Evolutionary conservation across 768 basidiomycete genomes (phyloP).

Genomic region (Asterophora lycoperdoides): DNA sequence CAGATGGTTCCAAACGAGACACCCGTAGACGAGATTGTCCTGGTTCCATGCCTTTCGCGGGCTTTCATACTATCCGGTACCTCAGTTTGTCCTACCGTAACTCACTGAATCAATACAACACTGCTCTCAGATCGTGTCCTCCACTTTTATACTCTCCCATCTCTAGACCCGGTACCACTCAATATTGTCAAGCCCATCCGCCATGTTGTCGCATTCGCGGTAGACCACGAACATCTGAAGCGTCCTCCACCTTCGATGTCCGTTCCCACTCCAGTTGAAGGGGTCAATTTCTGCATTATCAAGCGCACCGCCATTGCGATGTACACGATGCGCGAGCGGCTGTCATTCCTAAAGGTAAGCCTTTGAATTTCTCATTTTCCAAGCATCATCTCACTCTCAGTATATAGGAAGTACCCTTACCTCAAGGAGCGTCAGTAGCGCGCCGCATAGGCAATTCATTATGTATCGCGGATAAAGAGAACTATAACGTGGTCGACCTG

Average conservation of each 20-base stretch:
- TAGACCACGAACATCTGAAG: slow-evolving; percentile 72
- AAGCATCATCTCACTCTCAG: not conserved
- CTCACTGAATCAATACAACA: slow-evolving; percentile 1
- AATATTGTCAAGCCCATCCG: slow-evolving; percentile 70
- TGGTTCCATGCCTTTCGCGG: slow-evolving; percentile 72
- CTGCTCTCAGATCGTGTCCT: slow-evolving; percentile 53
- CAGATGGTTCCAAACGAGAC: slow-evolving; percentile 66
- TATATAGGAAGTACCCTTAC: slow-evolving; percentile 67
- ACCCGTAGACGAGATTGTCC: slow-evolving; percentile 74
- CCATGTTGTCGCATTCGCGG: slow-evolving; percentile 73
- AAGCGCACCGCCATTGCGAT: slow-evolving; percentile 63
- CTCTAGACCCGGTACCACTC: slow-evolving; percentile 64
- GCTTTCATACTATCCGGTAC: slow-evolving; percentile 74
- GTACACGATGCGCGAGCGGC: slow-evolving; percentile 60
- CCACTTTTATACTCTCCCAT: slow-evolving; percentile 77
- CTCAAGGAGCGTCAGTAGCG: slow-evolving; percentile 52
- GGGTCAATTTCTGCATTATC: slow-evolving; percentile 69
- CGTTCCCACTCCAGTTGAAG: slow-evolving; percentile 37
- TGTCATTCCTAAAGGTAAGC: slow-evolving; percentile 56
- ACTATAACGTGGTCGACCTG: slow-evolving; percentile 79
- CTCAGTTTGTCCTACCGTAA: slow-evolving; percentile 18
- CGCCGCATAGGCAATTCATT: slow-evolving; percentile 58
- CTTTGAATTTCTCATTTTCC: not conserved
- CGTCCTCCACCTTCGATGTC: slow-evolving; percentile 42
- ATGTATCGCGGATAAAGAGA: slow-evolving; percentile 68